Percentiles rank a stretch among this genome's conserved stretches.
These are phyloP conservation scores for Wickerhamomyces bovis DNA, from an alignment of 805 yeast genomes.

Conservation along the genomic window DNA sequence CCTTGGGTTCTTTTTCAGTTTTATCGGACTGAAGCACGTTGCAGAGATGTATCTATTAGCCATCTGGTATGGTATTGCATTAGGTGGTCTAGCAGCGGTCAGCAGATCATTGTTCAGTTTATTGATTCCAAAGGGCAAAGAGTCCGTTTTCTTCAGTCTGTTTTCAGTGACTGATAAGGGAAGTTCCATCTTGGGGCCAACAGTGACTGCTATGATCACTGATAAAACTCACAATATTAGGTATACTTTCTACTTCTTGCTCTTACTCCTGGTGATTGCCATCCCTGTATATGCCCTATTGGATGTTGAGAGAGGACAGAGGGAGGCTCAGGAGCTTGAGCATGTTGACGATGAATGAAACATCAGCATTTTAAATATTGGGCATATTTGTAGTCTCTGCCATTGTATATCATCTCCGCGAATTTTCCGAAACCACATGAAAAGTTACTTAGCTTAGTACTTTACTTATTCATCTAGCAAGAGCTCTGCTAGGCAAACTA, in stretches of 20 bases:
- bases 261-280: constrained; percentile 45
- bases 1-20: constrained; percentile 50
- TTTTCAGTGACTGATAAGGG: constrained; percentile 80
- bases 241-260: constrained; percentile 61
- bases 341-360: constrained; percentile 15
- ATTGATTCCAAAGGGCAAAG: constrained; percentile 70
- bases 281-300: constrained; percentile 50
- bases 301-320: constrained; percentile 57
- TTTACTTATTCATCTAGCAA: neutral
- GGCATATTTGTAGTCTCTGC: neutral
- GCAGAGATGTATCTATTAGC: constrained; percentile 66
- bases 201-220: constrained; percentile 63
- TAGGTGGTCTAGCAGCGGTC: constrained; percentile 69
- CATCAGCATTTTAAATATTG: too few species aligned
- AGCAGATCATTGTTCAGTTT: constrained; percentile 63
- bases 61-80: constrained; percentile 66
- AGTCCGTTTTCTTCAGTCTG: constrained; percentile 68
- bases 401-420: neutral
- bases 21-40: constrained; percentile 55
- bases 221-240: constrained; percentile 71
- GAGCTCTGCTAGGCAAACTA: too few species aligned
- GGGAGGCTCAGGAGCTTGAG: constrained; percentile 42
- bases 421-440: neutral
- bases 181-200: constrained; percentile 68
- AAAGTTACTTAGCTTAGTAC: too few species aligned